Evolutionary conservation across 176 grass and related monocot genomes (phyloP).

Genomic region (Avena insularis): DNA sequence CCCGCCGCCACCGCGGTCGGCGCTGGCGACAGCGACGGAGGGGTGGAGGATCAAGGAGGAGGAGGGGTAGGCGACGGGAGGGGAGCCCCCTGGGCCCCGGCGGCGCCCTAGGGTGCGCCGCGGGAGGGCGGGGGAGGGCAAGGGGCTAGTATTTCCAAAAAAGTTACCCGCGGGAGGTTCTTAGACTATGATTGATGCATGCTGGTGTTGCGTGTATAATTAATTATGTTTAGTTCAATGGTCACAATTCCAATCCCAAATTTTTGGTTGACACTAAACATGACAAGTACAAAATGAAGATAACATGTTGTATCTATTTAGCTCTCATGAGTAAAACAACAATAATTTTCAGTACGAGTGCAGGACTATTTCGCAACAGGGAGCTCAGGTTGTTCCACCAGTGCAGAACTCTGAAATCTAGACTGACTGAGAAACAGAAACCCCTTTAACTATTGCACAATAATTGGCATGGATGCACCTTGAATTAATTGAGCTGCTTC

Average conservation of each 20-base stretch:
- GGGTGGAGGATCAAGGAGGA: too few species aligned
- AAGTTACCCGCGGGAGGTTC: too few species aligned
- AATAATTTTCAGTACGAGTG: too few species aligned
- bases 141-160: too few species aligned
- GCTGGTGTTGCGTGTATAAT: background rate
- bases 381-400: background rate
- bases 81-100: too few species aligned
- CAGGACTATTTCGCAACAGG: background rate
- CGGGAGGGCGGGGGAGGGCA: too few species aligned
- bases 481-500: slow-evolving; percentile 13
- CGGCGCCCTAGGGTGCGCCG: too few species aligned
- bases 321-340: too few species aligned
- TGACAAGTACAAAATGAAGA: background rate
- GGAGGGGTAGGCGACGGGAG: too few species aligned
- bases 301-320: too few species aligned
- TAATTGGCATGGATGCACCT: background rate
- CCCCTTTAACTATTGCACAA: background rate
- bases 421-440: slow-evolving; percentile 3
- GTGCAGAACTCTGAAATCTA: slow-evolving; percentile 45
- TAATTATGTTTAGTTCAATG: slow-evolving; percentile 26
- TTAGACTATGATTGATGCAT: background rate
- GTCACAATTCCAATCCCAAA: slow-evolving; percentile 20
- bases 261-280: slow-evolving; percentile 27
- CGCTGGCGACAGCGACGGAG: too few species aligned
- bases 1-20: too few species aligned